Conservation (phyloP, 139 green algal genomes). For the Mychonastes homosphaera region DNA sequence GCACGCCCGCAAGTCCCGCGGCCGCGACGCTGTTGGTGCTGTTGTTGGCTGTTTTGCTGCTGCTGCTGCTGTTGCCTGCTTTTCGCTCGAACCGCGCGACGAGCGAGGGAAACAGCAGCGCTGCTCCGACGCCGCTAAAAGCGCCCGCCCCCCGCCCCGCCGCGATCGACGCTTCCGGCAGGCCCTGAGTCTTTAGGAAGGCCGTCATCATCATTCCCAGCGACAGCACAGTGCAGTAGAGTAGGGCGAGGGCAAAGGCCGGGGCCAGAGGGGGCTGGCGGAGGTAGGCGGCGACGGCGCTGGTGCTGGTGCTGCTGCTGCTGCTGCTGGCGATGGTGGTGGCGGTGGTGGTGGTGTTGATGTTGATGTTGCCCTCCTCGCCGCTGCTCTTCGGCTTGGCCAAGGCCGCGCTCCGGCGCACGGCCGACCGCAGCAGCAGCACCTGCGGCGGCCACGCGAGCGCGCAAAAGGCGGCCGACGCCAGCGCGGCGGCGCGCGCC, state of each 20-base stretch:
- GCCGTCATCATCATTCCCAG: conserved; percentile 49
- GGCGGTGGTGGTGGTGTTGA: too few species aligned
- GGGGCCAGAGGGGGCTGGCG: conserved; percentile 43
- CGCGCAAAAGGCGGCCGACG: conserved; percentile 45
- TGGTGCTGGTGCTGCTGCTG: background rate
- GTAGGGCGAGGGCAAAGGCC: conserved; percentile 54
- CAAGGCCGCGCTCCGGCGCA: too few species aligned
- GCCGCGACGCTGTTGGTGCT: conserved; percentile 12
- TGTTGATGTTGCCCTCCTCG: too few species aligned
- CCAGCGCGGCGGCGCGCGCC: conserved; percentile 17
- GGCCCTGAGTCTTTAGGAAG: conserved; percentile 52
- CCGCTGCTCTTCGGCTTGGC: too few species aligned
- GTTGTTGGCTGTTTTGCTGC: background rate
- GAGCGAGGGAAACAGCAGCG: background rate
- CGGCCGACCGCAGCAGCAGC: conserved; percentile 32
- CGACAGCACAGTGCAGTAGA: conserved; percentile 57
- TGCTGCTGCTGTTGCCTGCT: background rate
- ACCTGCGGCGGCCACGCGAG: conserved; percentile 44
- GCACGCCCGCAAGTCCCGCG: conserved; percentile 32
- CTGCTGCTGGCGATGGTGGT: conserved; percentile 5
- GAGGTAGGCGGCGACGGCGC: conserved; percentile 30
- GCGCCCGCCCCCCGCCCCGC: too few species aligned
- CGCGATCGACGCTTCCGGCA: conserved; percentile 54
- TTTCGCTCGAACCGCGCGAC: too few species aligned
- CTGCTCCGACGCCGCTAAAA: conserved; percentile 10